Conservation (phyloP, 2,329 filamentous ascomycete species). For the Orbilia oligospora region DNA sequence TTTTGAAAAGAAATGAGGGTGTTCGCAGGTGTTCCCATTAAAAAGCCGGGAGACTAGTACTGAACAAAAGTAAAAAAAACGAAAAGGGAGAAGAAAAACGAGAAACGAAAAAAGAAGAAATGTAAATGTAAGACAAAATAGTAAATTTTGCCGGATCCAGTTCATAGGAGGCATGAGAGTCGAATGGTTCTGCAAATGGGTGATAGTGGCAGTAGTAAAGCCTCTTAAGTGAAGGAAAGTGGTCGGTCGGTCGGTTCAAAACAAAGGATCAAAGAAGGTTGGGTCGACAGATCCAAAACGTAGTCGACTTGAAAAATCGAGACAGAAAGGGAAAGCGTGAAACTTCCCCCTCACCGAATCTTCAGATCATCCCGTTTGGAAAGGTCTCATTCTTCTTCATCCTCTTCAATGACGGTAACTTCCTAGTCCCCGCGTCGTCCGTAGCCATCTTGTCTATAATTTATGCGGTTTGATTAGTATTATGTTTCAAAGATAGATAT, state of each 20-base stretch:
- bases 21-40: neutral
- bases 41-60: neutral
- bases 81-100: neutral
- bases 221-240: slow-evolving; percentile 5
- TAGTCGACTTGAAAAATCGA: neutral
- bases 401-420: slow-evolving; percentile 43
- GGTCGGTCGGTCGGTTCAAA: slow-evolving; percentile 10
- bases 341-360: neutral
- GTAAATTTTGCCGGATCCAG: too few species aligned
- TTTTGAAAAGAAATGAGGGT: neutral
- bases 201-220: neutral
- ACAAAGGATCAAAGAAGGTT: slow-evolving; percentile 23
- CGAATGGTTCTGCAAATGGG: neutral
- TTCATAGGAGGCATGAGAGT: neutral
- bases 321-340: neutral
- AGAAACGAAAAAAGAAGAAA: neutral
- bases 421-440: slow-evolving; percentile 46
- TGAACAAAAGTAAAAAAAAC: neutral
- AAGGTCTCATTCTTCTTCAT: slow-evolving; percentile 42
- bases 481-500: neutral
- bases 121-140: too few species aligned
- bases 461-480: neutral
- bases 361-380: neutral
- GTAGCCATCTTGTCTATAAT: slow-evolving; percentile 44
- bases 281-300: slow-evolving; percentile 11